Evolutionary conservation across 345 rosid genomes (phyloP).

Genomic region (Mangifera indica): DNA sequence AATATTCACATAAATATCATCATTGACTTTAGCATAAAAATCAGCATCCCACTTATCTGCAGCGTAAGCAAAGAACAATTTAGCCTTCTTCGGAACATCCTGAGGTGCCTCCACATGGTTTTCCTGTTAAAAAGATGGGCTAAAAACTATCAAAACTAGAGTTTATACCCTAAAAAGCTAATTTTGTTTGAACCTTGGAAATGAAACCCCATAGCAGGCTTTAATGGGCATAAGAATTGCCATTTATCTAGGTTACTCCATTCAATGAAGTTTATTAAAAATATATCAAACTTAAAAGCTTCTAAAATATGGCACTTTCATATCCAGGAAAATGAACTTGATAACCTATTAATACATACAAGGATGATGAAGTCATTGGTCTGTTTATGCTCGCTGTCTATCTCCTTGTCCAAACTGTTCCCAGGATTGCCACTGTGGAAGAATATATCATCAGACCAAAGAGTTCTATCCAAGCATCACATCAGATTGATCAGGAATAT

Average conservation of each 20-base stretch:
- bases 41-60: conserved; percentile 81
- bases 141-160: conserved; percentile 17
- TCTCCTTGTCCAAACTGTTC: conserved; percentile 54
- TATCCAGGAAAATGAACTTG: neutral
- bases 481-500: neutral
- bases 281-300: neutral
- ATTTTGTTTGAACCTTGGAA: neutral
- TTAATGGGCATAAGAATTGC: neutral
- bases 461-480: conserved; percentile 12
- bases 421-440: conserved; percentile 65
- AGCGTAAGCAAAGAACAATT: conserved; percentile 59
- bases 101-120: conserved; percentile 56
- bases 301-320: neutral
- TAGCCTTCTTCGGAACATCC: conserved; percentile 58
- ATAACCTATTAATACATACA: conserved; percentile 39
- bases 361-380: conserved; percentile 65
- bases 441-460: conserved; percentile 19
- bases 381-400: conserved; percentile 66
- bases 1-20: conserved; percentile 66
- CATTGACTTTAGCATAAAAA: conserved; percentile 78
- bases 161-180: neutral
- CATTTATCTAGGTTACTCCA: neutral
- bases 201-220: neutral
- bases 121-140: conserved; percentile 44
- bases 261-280: neutral